phyloP scores from a whole-genome alignment of 83 land plant species.

The Picea mariana region DNA sequence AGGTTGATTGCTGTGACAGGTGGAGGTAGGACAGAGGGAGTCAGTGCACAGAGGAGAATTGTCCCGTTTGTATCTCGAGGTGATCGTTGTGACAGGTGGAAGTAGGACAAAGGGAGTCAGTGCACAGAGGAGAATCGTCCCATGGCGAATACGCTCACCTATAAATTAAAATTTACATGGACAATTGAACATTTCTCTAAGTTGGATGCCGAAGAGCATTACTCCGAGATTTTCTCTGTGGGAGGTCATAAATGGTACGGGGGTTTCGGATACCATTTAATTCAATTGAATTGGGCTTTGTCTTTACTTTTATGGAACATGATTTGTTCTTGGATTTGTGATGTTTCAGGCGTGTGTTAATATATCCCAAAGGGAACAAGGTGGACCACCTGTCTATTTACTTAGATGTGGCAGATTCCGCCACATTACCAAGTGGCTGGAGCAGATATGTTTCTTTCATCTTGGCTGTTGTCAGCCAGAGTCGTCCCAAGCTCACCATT shows the following conservation, averaged over 20 bases:
- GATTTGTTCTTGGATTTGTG: neutral
- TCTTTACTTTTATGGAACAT: too few species aligned
- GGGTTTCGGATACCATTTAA: neutral
- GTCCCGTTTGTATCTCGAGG: neutral
- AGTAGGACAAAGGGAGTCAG: slow-evolving; percentile 64
- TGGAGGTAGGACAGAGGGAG: slow-evolving; percentile 61
- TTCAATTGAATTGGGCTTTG: neutral
- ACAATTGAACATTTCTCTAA: slow-evolving; percentile 81
- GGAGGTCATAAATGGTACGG: slow-evolving; percentile 93
- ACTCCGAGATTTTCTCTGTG: slow-evolving; percentile 76
- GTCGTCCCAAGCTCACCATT: slow-evolving; percentile 61
- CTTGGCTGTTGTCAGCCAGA: slow-evolving; percentile 82
- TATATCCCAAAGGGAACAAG: slow-evolving; percentile 97
- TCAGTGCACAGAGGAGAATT: slow-evolving; percentile 42
- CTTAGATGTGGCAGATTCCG: slow-evolving; percentile 92
- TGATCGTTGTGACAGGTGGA: slow-evolving; percentile 3
- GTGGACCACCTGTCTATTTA: slow-evolving; percentile 94
- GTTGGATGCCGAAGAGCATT: slow-evolving; percentile 76
- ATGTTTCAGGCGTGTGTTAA: slow-evolving; percentile 77
- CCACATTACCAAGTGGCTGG: slow-evolving; percentile 85
- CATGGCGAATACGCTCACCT: slow-evolving; percentile 33
- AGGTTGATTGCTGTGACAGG: too few species aligned
- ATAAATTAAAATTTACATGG: slow-evolving; percentile 78
- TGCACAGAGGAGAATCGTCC: slow-evolving; percentile 42
- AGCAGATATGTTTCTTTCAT: slow-evolving; percentile 92